Percentiles rank a stretch among this genome's conserved stretches.
Evolutionary conservation across 495 filamentous ascomycete genomes (phyloP).

Genomic region (Aspergillus funiculosus): DNA sequence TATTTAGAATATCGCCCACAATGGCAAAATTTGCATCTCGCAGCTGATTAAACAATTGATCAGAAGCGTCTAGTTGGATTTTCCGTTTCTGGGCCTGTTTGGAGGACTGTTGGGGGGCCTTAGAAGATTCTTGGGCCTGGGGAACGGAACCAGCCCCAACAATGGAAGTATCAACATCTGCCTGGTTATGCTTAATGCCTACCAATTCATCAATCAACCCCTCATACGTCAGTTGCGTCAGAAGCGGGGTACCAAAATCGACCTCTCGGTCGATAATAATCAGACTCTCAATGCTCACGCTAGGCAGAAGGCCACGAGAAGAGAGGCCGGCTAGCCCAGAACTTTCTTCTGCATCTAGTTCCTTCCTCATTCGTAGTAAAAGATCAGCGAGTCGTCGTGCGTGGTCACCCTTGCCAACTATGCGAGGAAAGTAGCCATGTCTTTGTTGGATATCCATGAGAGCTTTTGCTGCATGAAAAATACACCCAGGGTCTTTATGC

Average conservation of each 20-base stretch:
- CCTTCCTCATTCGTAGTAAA: slow-evolving; percentile 87
- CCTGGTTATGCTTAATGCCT: slow-evolving; percentile 78
- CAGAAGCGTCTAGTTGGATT: slow-evolving; percentile 81
- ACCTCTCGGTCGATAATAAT: slow-evolving; percentile 95
- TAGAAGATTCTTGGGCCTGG: slow-evolving; percentile 49
- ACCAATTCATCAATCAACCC: slow-evolving; percentile 93
- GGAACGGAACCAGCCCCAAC: slow-evolving; percentile 63
- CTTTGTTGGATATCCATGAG: slow-evolving; percentile 90
- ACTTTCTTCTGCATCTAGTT: slow-evolving; percentile 76
- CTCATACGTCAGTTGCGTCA: slow-evolving; percentile 96
- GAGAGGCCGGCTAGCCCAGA: slow-evolving; percentile 49
- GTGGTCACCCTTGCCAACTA: slow-evolving; percentile 94
- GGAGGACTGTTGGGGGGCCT: slow-evolving; percentile 44
- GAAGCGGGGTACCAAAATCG: slow-evolving; percentile 82
- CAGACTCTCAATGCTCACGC: slow-evolving; percentile 76
- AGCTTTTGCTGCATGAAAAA: slow-evolving; percentile 83
- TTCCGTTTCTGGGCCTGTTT: slow-evolving; percentile 76
- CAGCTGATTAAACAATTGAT: slow-evolving; percentile 82
- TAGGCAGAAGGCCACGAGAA: slow-evolving; percentile 70
- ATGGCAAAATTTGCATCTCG: slow-evolving; percentile 94
- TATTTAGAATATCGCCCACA: slow-evolving; percentile 81
- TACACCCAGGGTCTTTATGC: slow-evolving; percentile 84
- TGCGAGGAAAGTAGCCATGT: slow-evolving; percentile 89
- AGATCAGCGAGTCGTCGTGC: slow-evolving; percentile 83
- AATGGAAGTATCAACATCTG: slow-evolving; percentile 88